Evolutionary conservation across 2,329 filamentous ascomycete genomes (phyloP), one percentile per base, ranked within the genome.

Genomic region (Leptographium wingfieldii): DNA sequence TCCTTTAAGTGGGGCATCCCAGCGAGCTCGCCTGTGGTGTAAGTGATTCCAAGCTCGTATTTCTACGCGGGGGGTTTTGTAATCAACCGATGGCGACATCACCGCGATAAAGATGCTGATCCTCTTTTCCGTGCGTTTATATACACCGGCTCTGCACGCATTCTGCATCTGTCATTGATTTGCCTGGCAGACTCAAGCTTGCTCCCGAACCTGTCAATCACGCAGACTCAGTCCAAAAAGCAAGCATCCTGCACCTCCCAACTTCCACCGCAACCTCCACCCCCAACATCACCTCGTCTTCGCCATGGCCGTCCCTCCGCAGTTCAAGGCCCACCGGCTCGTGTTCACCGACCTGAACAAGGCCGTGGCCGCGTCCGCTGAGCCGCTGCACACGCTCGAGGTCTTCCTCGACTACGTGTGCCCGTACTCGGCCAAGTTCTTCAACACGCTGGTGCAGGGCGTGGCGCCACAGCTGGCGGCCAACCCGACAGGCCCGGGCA

Each of bases 351-450:
- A 72, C 14, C 66, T 72, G 19, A 64, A 68, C 53, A 64, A 73
- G 40, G 60, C 70, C 35, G 61, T 72, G 12, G 67, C 72, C n/a
- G 66, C 69, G 19, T 68, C 74, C 19, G 69, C 75, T 9, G 73
- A 75, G 48, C 73, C 79, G 6, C 71, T 77, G 19, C 82, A 86
- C 74, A 85, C 82, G 0, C 70, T 86, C 56, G 83, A 86, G 70
- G 63, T 86, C 57, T 86, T 88, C 73, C 84, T 96, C 66, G 92
- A 96, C 78, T 96, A 95, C 76, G 88, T 90, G 69, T 96, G 92
- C 72, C 91, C 90, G 49, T 83, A 76, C 71, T 80, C 77, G n/a
- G 79, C 78, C 63, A 77, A 78, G 69, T 74, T 91, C 67, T 96
- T 94, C 81, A 82, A 85, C 64, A 92, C 88, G 2, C 74, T 96